Conservation (phyloP, 768 basidiomycete species). For the Scleroderma bovista region DNA sequence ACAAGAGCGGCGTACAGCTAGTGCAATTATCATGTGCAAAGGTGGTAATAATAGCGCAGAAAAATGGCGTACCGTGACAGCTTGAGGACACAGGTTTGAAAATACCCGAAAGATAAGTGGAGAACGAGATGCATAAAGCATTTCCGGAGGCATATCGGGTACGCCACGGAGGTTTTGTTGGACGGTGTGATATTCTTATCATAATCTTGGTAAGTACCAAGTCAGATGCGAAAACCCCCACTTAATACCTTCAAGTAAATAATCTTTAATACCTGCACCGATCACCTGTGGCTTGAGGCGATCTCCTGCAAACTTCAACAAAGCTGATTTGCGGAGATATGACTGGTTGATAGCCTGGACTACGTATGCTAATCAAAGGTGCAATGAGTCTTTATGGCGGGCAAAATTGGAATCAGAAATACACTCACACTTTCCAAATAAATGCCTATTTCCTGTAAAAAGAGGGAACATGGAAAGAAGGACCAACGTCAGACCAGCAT, state of each 20-base stretch:
- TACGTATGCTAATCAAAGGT: constrained; percentile 13
- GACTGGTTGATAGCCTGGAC: constrained; percentile 9
- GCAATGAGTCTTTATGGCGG: not conserved
- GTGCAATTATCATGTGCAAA: not conserved
- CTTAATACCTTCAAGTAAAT: constrained; percentile 15
- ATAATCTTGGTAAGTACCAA: not conserved
- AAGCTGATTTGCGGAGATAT: constrained; percentile 18
- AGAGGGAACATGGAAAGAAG: constrained; percentile 13
- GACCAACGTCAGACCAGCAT: constrained; percentile 16
- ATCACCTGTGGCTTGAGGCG: constrained; percentile 17
- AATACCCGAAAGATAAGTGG: constrained; percentile 7
- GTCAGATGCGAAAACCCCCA: not conserved
- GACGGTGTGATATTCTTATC: constrained; percentile 17
- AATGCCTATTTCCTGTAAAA: not conserved
- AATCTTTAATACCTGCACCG: constrained; percentile 11
- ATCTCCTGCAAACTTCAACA: constrained; percentile 5
- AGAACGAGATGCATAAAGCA: constrained; percentile 4
- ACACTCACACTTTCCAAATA: constrained; percentile 19
- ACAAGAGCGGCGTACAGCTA: constrained; percentile 26
- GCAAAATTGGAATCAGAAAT: no score
- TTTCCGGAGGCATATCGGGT: constrained; percentile 8
- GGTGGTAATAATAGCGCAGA: not conserved
- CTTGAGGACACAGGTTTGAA: constrained; percentile 9
- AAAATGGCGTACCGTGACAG: constrained; percentile 9
- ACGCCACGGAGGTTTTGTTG: constrained; percentile 13